Percentiles rank a stretch among this genome's conserved stretches.
Evolutionary conservation across 2,329 filamentous ascomycete genomes (phyloP).

Genomic region (Fusarium setosum): DNA sequence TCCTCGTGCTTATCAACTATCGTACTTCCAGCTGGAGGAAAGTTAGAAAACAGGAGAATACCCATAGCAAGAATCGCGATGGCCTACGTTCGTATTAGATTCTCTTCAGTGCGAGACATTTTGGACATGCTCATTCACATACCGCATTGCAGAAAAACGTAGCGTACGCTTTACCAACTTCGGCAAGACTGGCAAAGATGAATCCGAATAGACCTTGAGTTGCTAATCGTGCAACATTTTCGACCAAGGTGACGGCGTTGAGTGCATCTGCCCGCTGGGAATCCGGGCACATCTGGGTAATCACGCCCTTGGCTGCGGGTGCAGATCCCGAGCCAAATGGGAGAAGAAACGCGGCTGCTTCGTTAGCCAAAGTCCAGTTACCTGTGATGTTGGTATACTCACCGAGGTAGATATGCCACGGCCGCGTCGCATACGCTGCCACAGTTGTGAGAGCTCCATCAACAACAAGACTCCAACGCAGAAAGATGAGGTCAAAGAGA

Average conservation of each 20-base stretch:
- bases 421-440: slow-evolving; percentile 69
- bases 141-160: slow-evolving; percentile 77
- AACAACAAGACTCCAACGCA: slow-evolving; percentile 72
- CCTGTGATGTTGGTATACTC: slow-evolving; percentile 19
- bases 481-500: slow-evolving; percentile 75
- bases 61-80: slow-evolving; percentile 60
- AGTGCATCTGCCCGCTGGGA: slow-evolving; percentile 73
- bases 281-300: slow-evolving; percentile 75
- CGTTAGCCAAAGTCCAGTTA: neutral
- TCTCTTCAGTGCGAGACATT: neutral
- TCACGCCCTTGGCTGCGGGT: slow-evolving; percentile 77
- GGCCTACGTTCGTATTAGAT: slow-evolving; percentile 50
- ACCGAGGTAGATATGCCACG: slow-evolving; percentile 77
- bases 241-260: slow-evolving; percentile 75
- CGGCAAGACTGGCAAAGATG: slow-evolving; percentile 72
- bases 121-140: slow-evolving; percentile 32
- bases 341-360: slow-evolving; percentile 68
- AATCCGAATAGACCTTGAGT: slow-evolving; percentile 76
- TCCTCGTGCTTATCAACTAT: slow-evolving; percentile 45
- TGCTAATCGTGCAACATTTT: slow-evolving; percentile 73
- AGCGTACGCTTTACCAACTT: slow-evolving; percentile 67
- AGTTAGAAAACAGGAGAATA: slow-evolving; percentile 56
- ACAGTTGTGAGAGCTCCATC: slow-evolving; percentile 74
- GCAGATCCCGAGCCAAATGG: slow-evolving; percentile 78
- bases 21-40: slow-evolving; percentile 52